Base-by-base conservation (phyloP, 2,329 filamentous ascomycete species). In the Trichoderma asperellum region DNA sequence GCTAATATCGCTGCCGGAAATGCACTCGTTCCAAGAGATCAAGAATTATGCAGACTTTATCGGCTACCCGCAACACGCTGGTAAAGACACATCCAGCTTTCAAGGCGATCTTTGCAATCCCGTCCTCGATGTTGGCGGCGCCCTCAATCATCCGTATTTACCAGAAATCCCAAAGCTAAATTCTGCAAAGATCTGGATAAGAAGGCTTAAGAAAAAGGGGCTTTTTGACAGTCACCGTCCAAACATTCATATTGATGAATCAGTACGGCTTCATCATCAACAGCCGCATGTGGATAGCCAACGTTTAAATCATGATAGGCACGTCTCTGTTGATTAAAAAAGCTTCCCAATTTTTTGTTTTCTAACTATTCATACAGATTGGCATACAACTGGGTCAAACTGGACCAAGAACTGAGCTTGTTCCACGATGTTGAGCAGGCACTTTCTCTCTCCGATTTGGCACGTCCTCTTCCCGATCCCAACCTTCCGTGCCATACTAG, bases 361-460 rank as follows among this genome's bases (percentile, higher is more conserved):
- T 10, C 35, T 69, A 37, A 65, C 3, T 12, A 14, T 35, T 5
- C 12, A 5, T 40, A 16, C 74, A 90, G 90, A 73, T 81, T 92
- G 37, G 87, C 91, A n/a, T 92, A 92, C 79, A 91, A 90, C 67
- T 92, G 90, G 88, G 87, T 90, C 24, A 91, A 91, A 86, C 85
- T 91, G 29, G 91, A 93, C 75, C 90, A 92, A 74, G 91, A 93
- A 77, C 81, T 91, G 68, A 87, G 88, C 59, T 80, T 91, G 10
- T 91, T 91, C 79, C 85, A 90, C 72, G 89, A 91, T 74, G 86
- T 84, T 0, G 82, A 84, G 1, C 87, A 89, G 0, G 80, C 91
- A 37, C 86, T 92, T 68, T 86, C 88, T 16, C 85, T 91, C 66
- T 89, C 86, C 35, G 89, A 92, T 69, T 85, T 92, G 59, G 84